Evolutionary conservation across 805 yeast genomes (phyloP), one percentile per base, ranked within the genome.

Genomic region (Lachancea lanzarotensis): DNA sequence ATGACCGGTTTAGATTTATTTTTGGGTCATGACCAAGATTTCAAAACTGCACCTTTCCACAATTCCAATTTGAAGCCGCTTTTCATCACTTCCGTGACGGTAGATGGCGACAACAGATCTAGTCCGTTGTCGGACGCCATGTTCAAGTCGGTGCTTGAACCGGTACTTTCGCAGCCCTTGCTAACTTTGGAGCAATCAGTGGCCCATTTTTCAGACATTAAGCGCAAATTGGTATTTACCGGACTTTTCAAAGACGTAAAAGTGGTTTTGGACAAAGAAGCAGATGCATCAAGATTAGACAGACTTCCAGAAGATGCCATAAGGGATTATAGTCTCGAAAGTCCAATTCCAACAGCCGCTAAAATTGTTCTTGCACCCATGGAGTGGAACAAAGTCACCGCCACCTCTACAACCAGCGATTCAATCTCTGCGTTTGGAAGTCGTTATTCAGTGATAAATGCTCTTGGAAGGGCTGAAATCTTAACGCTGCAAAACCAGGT

Each of bases 401-500:
- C 56, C 1, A 68, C 69, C 22, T 62, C 73, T 9, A 52, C 60
- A 9, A 66, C 67, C 30, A 54, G 63, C 7, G 68, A 64, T 31
- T 55, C 59, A 19, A 67, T 68, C 15, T 63, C 70, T 20, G 50
- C 67, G 6, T 45, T 65, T 27, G 64, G 62, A 16, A 45, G 66
- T 20, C 59, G 62, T 38, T 69, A 67, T 48, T 51, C 63, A 2
- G 68, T 73, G 49, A 65, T 67, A 49, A 81, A 81, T 56, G 61
- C 71, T 4, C 68, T 79, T 38, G 84, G 84, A 10, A 76, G 77
- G 32, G 84, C 83, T 0, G 84, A 79, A 55, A 62, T 68, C 2
- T 57, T 79, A 22, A 60, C 72, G 12, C 50, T 75, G 1, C 74
- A 75, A 42, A 63, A 72, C 50, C 76, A 73, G 58, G 60, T 64